Evolutionary conservation across 257 asterid genomes (phyloP), one percentile per base, ranked within the genome.

Genomic region (Hygrophila difformis): DNA sequence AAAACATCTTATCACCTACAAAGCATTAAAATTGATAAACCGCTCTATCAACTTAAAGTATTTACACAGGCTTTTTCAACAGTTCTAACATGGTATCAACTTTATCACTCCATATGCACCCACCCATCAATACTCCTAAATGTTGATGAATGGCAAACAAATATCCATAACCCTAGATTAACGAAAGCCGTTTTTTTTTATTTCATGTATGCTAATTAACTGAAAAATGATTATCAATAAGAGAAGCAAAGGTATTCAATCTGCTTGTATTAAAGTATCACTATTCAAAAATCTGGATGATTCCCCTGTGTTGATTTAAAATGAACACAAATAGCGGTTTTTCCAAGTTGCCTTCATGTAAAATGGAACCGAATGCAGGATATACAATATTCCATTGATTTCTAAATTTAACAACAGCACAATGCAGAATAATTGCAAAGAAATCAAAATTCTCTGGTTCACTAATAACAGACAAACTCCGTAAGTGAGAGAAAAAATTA

Each of bases 331-430:
- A n/a, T n/a, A 35, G 40, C 12, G 45, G 33, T 24, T 16, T 34
- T 9, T 53, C 23, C 49, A 18, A 33, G 22, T 48, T 18, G 36
- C 24, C 49, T 18, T 39, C 12, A 51, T 39, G 47, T 26, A 51
- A 57, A 29, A 40, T 22, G 37, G 47, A 55, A 17, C 26, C 19
- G 22, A 49, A 55, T n/a, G 47, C 29, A 34, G 22, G 39, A 22
- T 29, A 18, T 23, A 8, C 1, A n/a, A n/a, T 15, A 51, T 47
- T 13, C 36, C 41, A 15, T 36, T 52, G 42, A 28, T 24, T 54
- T 33, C 21, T 8, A 22, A 42, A 36, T 17, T 47, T 41, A 52
- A 47, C 11, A 45, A 43, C 10, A 44, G 44, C 45, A 55, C 37
- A 55, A 12, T 16, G 8, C 31, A 50, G 34, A 0, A 18, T 28